Evolutionary conservation across 2,329 filamentous ascomycete genomes (phyloP).

Genomic region (Colletotrichum sp.): DNA sequence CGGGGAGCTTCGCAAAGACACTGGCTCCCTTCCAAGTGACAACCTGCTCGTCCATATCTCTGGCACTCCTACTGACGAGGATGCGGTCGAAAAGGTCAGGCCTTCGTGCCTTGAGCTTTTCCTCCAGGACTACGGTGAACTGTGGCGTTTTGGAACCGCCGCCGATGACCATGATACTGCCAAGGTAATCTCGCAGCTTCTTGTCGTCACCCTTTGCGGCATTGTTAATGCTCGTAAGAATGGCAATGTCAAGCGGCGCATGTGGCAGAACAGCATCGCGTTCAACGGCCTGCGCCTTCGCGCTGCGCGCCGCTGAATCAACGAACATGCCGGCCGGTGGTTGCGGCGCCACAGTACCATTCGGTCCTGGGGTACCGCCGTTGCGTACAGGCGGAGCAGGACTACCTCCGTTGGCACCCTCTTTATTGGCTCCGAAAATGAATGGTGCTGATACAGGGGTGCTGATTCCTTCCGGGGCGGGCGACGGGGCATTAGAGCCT

Average conservation of each 20-base stretch:
- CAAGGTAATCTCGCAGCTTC: slow-evolving; percentile 88
- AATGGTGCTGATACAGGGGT: slow-evolving; percentile 68
- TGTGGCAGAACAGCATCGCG: slow-evolving; percentile 83
- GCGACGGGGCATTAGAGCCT: slow-evolving; percentile 87
- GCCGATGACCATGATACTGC: slow-evolving; percentile 89
- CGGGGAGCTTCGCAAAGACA: slow-evolving; percentile 89
- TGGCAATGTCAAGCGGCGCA: slow-evolving; percentile 85
- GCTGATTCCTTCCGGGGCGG: slow-evolving; percentile 76
- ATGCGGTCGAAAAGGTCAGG: slow-evolving; percentile 67
- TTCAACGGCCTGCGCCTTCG: slow-evolving; percentile 65
- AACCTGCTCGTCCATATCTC: slow-evolving; percentile 97
- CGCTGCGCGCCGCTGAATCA: slow-evolving; percentile 56
- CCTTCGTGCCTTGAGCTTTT: slow-evolving; percentile 72
- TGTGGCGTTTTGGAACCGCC: slow-evolving; percentile 82
- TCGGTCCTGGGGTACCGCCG: slow-evolving; percentile 48
- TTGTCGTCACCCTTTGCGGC: slow-evolving; percentile 90
- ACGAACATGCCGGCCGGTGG: slow-evolving; percentile 52
- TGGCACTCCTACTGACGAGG: slow-evolving; percentile 72
- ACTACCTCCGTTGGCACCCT: slow-evolving; percentile 51
- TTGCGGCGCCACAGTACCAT: slow-evolving; percentile 31
- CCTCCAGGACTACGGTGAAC: slow-evolving; percentile 83
- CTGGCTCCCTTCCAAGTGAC: slow-evolving; percentile 97
- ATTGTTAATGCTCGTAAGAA: slow-evolving; percentile 87
- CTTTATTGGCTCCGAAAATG: slow-evolving; percentile 58
- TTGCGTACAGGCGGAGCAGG: slow-evolving; percentile 58